These are phyloP conservation scores for Calonectria hongkongensis DNA, from an alignment of 2,329 filamentous ascomycete genomes.

Conservation along the genomic window DNA sequence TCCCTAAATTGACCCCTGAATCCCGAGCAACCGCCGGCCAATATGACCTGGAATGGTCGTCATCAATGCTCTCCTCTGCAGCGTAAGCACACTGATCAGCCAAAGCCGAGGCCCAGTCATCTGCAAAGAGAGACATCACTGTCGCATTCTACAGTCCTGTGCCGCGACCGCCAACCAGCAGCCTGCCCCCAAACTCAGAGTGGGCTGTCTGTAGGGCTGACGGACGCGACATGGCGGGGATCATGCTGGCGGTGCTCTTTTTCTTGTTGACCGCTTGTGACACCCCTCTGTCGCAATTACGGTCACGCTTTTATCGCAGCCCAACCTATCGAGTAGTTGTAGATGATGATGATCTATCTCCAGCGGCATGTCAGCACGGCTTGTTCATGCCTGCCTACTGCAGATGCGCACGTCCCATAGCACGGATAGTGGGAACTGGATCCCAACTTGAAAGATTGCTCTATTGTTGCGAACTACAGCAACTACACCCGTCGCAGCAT, in stretches of 20 bases:
- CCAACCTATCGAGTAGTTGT: slow-evolving; percentile 15
- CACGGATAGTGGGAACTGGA: slow-evolving; percentile 16
- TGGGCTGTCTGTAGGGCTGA: slow-evolving; percentile 52
- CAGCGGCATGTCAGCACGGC: slow-evolving; percentile 15
- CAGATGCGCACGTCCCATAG: slow-evolving; percentile 15
- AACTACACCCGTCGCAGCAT: slow-evolving; percentile 46
- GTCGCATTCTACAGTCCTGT: slow-evolving; percentile 6
- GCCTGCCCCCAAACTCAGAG: slow-evolving; percentile 10
- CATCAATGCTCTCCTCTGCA: slow-evolving; percentile 29
- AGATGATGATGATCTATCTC: slow-evolving; percentile 14
- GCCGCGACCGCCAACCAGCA: slow-evolving; percentile 27
- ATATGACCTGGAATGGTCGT: neutral
- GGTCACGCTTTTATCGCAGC: slow-evolving; percentile 13
- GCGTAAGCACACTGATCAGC: slow-evolving; percentile 32
- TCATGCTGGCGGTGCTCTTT: slow-evolving; percentile 35
- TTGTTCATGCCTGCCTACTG: slow-evolving; percentile 9
- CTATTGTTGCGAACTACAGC: slow-evolving; percentile 50
- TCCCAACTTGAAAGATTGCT: slow-evolving; percentile 48
- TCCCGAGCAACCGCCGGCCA: slow-evolving; percentile 5
- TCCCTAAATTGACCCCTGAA: slow-evolving; percentile 24
- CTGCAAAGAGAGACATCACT: neutral
- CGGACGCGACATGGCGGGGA: slow-evolving; percentile 32
- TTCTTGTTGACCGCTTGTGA: slow-evolving; percentile 42
- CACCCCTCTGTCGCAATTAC: slow-evolving; percentile 39
- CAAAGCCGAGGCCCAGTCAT: slow-evolving; percentile 5